Conservation (phyloP, 2,329 filamentous ascomycete genomes). For the Ophiobolus disseminans region DNA sequence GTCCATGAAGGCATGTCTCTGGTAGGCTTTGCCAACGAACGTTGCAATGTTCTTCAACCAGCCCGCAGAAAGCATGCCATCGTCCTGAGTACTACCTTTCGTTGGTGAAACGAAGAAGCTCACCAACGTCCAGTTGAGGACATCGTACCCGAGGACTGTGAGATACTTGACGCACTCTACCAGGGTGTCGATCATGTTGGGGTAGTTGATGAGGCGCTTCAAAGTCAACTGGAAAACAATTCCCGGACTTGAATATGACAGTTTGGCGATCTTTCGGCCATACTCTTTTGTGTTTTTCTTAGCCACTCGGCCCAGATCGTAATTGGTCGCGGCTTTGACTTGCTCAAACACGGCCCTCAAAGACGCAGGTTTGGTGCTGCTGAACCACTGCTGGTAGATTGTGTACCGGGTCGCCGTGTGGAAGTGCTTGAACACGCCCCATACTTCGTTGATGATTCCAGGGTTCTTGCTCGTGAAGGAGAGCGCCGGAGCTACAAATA, state of each 20-base stretch:
- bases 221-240: conserved; percentile 90
- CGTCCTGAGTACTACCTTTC: conserved; percentile 65
- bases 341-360: conserved; percentile 80
- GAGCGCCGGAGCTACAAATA: conserved; percentile 84
- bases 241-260: conserved; percentile 88
- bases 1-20: conserved; percentile 83
- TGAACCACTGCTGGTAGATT: conserved; percentile 92
- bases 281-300: conserved; percentile 86
- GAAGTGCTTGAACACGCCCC: conserved; percentile 80
- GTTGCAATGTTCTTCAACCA: conserved; percentile 90
- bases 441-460: conserved; percentile 84
- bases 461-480: conserved; percentile 87
- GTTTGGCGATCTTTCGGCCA: conserved; percentile 87
- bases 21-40: conserved; percentile 92
- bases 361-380: conserved; percentile 59
- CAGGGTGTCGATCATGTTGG: conserved; percentile 92
- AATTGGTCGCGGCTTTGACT: conserved; percentile 78
- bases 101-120: conserved; percentile 68
- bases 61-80: conserved; percentile 79
- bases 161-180: conserved; percentile 96
- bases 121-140: conserved; percentile 90
- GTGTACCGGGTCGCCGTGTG: conserved; percentile 79
- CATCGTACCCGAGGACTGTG: conserved; percentile 89
- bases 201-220: conserved; percentile 90
- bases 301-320: conserved; percentile 87